Evolutionary conservation across 495 filamentous ascomycete genomes (phyloP).

Genomic region (Trichoderma virens): DNA sequence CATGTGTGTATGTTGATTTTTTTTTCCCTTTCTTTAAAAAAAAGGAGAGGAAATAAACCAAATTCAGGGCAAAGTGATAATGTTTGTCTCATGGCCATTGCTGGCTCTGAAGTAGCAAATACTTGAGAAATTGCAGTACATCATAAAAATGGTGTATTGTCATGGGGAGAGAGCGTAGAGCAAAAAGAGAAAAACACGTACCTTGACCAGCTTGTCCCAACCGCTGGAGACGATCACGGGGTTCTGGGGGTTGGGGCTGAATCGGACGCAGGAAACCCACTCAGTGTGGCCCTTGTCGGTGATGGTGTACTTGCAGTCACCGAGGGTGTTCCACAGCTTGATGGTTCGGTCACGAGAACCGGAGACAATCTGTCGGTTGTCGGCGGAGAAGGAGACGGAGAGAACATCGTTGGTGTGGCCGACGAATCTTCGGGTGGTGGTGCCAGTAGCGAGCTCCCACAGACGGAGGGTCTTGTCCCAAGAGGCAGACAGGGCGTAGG

Average conservation of each 20-base stretch:
- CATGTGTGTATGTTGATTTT: neutral
- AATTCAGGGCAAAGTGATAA: constrained; percentile 19
- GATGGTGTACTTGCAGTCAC: constrained; percentile 99
- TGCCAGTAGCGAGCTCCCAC: constrained; percentile 95
- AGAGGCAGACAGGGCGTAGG: constrained; percentile 96
- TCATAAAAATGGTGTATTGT: constrained; percentile 49
- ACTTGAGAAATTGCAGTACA: constrained; percentile 81
- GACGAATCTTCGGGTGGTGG: constrained; percentile 95
- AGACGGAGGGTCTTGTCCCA: constrained; percentile 99
- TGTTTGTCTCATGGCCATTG: constrained; percentile 88
- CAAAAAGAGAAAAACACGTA: constrained; percentile 39
- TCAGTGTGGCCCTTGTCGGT: constrained; percentile 99
- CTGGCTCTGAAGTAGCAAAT: constrained; percentile 99
- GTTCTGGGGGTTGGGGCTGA: constrained; percentile 99
- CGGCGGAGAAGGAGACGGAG: constrained; percentile 99
- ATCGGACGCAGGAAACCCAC: constrained; percentile 99
- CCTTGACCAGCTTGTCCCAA: constrained; percentile 99
- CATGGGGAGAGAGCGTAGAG: constrained; percentile 5
- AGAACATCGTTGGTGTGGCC: constrained; percentile 99
- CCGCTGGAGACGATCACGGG: constrained; percentile 97
- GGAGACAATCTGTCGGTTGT: constrained; percentile 99
- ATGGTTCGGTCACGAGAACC: constrained; percentile 96
- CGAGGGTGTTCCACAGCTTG: constrained; percentile 99
- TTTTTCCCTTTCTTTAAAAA: neutral
- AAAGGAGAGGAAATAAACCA: constrained; percentile 16